Evolutionary conservation across 352 stramenopile species (phyloP), one percentile per base, ranked within the genome.

Genomic region (Phytopythium chamaehyphon): DNA sequence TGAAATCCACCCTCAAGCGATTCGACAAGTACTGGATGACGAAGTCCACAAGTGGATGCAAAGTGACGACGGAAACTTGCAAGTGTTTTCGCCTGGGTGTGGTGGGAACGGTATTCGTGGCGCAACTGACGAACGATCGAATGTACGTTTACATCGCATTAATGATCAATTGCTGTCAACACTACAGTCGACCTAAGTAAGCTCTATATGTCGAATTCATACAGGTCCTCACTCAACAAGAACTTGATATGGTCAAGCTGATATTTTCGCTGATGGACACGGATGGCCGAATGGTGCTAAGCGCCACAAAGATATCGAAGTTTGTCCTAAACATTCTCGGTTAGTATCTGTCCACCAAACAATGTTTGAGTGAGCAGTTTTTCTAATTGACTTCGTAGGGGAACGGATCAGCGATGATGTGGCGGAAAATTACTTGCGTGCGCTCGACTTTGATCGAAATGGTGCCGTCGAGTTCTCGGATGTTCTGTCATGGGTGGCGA

Each of bases 201-300:
- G n/a, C n/a, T n/a, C n/a, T n/a, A n/a, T n/a, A 42, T n/a, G 23
- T 37, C 31, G 28, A 38, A 54, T 40, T 40, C 37, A 15, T 33
- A 6, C 28, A 88, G 80, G 51, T 69, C 2, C 73, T 93, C n/a
- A 67, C 68, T 5, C 47, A 61, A 12, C 47, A 77, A 51, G 80
- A 93, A 53, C 63, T 93, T 6, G 78, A 93, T 35, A 86, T 79
- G 47, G 64, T 88, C 19, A 93, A 93, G 51, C 55, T 93, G 1
- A 79, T 88, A 28, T 93, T 93, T 43, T 87, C 78, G 15, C 61
- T 93, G 6, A 81, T 93, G 55, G 83, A 93, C 54, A 83, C 76
- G 7, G 77, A 91, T 31, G 80, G 83, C 3, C 88, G 71, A 26
- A 80, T 89, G 59, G 71, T 71, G 18, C 55, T 93, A 14, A 81